Conservation (phyloP, 495 filamentous ascomycete genomes). For the Daldinia vernicosa region DNA sequence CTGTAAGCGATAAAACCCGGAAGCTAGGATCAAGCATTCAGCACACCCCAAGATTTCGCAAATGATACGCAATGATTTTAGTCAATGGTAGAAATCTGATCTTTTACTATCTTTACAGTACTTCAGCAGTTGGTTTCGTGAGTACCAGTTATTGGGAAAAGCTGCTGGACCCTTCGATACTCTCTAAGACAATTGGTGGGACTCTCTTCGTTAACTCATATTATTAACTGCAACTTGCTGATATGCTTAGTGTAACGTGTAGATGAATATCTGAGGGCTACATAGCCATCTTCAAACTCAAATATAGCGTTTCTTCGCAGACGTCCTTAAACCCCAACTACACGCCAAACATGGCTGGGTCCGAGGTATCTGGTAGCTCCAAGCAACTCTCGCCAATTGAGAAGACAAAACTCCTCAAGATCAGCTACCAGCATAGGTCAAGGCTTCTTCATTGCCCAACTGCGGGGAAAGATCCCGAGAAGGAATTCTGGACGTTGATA, state of each 20-base stretch:
- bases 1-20: background rate
- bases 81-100: background rate
- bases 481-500: constrained; percentile 23
- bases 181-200: background rate
- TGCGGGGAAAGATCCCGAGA: constrained; percentile 20
- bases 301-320: background rate
- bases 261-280: background rate
- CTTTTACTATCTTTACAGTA: no score
- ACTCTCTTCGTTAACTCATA: background rate
- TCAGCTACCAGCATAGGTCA: constrained; percentile 10
- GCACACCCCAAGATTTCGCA: constrained; percentile 1
- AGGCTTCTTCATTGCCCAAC: constrained; percentile 21
- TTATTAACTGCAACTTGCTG: background rate
- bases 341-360: background rate
- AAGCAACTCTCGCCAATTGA: constrained; percentile 16
- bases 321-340: background rate
- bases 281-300: background rate
- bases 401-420: constrained; percentile 31
- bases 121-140: no score
- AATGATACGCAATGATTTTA: background rate
- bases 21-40: constrained; percentile 6
- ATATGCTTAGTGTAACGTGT: background rate
- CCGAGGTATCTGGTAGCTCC: background rate
- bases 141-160: no score
- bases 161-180: no score